Evolutionary conservation across 2,329 filamentous ascomycete genomes (phyloP).

Genomic region (Biscogniauxia sp.): DNA sequence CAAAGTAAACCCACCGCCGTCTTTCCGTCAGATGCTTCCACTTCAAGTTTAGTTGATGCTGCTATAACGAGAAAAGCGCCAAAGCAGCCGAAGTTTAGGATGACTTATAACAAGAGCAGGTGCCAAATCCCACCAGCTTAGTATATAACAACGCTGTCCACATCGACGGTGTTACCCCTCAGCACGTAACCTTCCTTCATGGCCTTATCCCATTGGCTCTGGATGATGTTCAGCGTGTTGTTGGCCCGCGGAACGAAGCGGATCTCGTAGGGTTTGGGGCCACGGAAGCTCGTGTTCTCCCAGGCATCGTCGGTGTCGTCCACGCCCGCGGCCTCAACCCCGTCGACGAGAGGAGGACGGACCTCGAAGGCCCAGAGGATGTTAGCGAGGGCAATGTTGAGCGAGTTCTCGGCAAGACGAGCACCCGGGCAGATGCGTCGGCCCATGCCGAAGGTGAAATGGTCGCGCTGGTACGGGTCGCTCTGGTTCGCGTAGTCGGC

Average conservation of each 20-base stretch:
- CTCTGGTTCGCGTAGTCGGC: constrained; percentile 22
- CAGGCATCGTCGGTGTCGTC: constrained; percentile 8
- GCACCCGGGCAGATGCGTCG: constrained; percentile 46
- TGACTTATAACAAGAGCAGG: not conserved
- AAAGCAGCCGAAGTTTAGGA: no score
- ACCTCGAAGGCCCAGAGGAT: constrained; percentile 1
- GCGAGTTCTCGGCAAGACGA: constrained; percentile 46
- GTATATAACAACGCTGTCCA: constrained; percentile 7
- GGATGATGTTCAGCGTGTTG: constrained; percentile 4
- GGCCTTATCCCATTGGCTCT: constrained; percentile 14
- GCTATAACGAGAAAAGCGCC: no score
- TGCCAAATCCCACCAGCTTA: not conserved
- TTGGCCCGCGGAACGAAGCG: constrained; percentile 14
- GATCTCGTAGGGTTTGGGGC: constrained; percentile 13
- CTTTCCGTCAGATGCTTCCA: no score
- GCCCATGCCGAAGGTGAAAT: constrained; percentile 45
- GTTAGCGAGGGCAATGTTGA: constrained; percentile 27
- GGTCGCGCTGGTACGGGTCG: constrained; percentile 33
- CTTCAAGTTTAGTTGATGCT: no score
- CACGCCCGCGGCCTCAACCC: constrained; percentile 2
- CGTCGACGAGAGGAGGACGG: constrained; percentile 12
- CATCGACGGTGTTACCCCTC: constrained; percentile 11
- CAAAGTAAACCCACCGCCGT: no score
- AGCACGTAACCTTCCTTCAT: constrained; percentile 16
- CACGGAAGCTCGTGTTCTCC: constrained; percentile 7